These are phyloP conservation scores for Laburnicola sp. DNA, from an alignment of 2,329 filamentous ascomycete genomes.

Conservation along the genomic window DNA sequence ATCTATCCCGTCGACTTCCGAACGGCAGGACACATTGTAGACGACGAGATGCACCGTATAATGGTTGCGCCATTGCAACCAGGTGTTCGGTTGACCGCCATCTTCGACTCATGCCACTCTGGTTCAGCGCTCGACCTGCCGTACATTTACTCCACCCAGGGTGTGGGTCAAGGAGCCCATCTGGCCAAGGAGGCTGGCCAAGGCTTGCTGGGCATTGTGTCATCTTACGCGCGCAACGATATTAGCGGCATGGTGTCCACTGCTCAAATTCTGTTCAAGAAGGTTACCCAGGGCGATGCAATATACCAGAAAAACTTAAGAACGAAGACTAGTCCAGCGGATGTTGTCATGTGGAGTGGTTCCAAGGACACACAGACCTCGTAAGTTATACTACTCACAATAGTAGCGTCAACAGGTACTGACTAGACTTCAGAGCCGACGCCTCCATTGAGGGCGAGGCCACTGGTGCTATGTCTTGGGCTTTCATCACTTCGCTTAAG, in stretches of 20 bases:
- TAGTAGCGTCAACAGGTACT: conserved; percentile 2
- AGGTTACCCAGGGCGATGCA: conserved; percentile 77
- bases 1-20: conserved; percentile 83
- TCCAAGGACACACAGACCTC: conserved; percentile 95
- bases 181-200: conserved; percentile 77
- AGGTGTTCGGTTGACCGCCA: conserved; percentile 81
- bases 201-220: conserved; percentile 71
- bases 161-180: conserved; percentile 77
- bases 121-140: conserved; percentile 76
- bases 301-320: conserved; percentile 78
- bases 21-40: conserved; percentile 77
- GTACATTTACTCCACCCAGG: conserved; percentile 79
- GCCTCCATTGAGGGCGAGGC: conserved; percentile 85
- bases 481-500: conserved; percentile 87
- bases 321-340: conserved; percentile 91
- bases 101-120: conserved; percentile 81
- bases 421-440: conserved; percentile 67
- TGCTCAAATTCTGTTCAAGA: conserved; percentile 84
- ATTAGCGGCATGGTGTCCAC: conserved; percentile 77
- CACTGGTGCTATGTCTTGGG: conserved; percentile 97
- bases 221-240: conserved; percentile 81
- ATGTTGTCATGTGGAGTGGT: conserved; percentile 97
- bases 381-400: conserved; percentile 56
- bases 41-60: conserved; percentile 80
- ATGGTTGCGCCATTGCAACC: conserved; percentile 77